Base-by-base conservation (phyloP, 139 green algal genomes). In the Tetradesmus lagerheimii region DNA sequence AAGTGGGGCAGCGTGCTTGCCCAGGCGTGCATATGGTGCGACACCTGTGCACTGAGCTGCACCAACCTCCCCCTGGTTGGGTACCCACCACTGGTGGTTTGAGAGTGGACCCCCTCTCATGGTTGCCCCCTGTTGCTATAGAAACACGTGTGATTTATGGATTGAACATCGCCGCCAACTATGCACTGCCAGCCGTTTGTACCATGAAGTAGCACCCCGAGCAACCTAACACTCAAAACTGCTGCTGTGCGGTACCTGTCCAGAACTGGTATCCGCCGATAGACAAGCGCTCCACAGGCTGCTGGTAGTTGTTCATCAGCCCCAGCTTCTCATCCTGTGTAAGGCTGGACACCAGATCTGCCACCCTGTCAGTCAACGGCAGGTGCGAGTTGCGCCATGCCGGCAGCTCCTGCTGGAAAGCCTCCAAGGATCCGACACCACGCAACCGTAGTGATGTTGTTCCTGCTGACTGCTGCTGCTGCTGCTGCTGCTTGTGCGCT, bases 281-380 rank as follows among this genome's bases (percentile, higher is more conserved):
- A 23, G 64, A 67, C 38, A 89, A n/a, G 29, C 84, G 84, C 29
- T 53, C 25, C 29, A 89, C 64, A 11, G 66, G 34, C 39, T 35
- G 14, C 84, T 89, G 84, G 27, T 67, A 35, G 41, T 89, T 81
- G 29, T 31, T 43, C 38, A 89, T 62, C 6, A 82, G 64, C 0
- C 15, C 35, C 3, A 81, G 35, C 66, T 89, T 89, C 66, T 89
- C 84, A 2, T 80, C 62, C 27, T 34, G 4, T 14, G 84, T 89
- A 12, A 89, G 67, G 16, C 11, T 27, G 16, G 9, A 23, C 11
- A 89, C 64, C 18, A 89, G 39, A 12, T 41, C 66, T 29, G 39
- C 41, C 12, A 80, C 39, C 0, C 84, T 20, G 47, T 39, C 39
- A 20, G 66, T 29, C 67, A 78, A 14, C n/a, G 31, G 67, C 67